A percentile compares a stretch with the other conserved stretches of the same genome.
Conservation (phyloP, 768 basidiomycete species). For the Podaxis mareebaensis region DNA sequence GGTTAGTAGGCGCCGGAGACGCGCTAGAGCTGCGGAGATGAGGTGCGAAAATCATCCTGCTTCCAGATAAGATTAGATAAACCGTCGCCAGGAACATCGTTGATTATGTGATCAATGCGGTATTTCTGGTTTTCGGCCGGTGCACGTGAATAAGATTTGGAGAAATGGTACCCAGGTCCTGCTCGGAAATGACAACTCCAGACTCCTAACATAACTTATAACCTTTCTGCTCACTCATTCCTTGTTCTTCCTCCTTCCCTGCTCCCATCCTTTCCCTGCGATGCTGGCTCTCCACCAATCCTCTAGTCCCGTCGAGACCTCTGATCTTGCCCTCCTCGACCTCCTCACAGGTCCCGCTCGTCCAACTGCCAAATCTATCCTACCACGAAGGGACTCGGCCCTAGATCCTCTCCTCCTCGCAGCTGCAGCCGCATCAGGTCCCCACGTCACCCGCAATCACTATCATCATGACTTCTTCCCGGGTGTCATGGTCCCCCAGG, state of each 20-base stretch:
- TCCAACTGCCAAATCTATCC: slow-evolving; percentile 37
- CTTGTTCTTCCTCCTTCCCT: slow-evolving; percentile 15
- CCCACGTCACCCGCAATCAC: slow-evolving; percentile 82
- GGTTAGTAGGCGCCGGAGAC: not conserved
- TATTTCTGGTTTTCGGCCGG: not conserved
- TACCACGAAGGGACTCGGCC: slow-evolving; percentile 66
- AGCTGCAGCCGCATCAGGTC: slow-evolving; percentile 71
- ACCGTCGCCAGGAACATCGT: not conserved
- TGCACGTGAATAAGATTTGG: slow-evolving; percentile 7
- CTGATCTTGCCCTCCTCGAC: slow-evolving; percentile 68
- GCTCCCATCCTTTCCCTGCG: slow-evolving; percentile 20
- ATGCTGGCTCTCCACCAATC: slow-evolving; percentile 23
- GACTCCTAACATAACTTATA: not conserved
- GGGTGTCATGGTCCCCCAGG: slow-evolving; percentile 49
- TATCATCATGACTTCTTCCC: slow-evolving; percentile 82
- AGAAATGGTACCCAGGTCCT: slow-evolving; percentile 12
- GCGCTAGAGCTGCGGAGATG: not conserved
- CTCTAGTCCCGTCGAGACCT: slow-evolving; percentile 25
- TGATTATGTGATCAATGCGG: not conserved
- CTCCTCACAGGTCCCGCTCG: slow-evolving; percentile 57
- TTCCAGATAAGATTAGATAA: slow-evolving; percentile 10
- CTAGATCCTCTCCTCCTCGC: slow-evolving; percentile 82
- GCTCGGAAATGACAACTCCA: not conserved
- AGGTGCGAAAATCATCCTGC: not conserved
- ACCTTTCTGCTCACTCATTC: slow-evolving; percentile 7